Percentiles rank a stretch among this genome's conserved stretches.
Evolutionary conservation across 179 eudicot genomes (phyloP).

Genomic region (Sideroxylon spinosum): DNA sequence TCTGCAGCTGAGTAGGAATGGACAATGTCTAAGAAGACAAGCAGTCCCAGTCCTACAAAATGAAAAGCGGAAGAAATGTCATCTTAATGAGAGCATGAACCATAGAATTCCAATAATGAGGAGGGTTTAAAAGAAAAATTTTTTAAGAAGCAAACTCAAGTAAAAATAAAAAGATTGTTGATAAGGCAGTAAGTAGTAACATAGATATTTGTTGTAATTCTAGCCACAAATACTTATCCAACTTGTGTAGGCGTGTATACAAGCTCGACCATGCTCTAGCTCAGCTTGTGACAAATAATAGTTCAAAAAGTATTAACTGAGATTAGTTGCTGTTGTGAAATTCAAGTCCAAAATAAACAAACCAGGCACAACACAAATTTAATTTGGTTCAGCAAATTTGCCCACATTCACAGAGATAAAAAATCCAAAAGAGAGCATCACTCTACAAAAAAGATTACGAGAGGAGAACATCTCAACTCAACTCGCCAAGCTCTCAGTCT

Average conservation of each 20-base stretch:
- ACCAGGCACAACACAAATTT: no score
- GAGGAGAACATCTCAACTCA: no score
- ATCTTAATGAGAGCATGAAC: background rate
- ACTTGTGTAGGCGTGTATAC: background rate
- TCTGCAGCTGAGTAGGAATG: conserved; percentile 98
- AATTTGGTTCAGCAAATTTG: no score
- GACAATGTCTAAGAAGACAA: conserved; percentile 81
- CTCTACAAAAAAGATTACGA: no score
- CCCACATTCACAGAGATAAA: no score
- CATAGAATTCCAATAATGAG: background rate
- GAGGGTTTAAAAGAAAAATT: background rate
- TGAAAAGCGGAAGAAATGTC: background rate
- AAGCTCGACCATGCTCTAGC: background rate
- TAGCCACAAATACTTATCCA: background rate
- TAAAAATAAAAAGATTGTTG: background rate
- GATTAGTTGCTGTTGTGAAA: no score
- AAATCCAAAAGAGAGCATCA: no score
- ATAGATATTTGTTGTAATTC: background rate
- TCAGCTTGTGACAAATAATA: background rate
- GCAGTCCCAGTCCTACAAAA: conserved; percentile 72
- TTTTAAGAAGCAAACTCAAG: background rate
- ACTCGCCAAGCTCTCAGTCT: no score
- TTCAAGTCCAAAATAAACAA: no score
- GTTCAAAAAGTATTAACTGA: background rate
- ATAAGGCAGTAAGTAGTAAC: background rate